These are phyloP conservation scores for Saussurea involucrata DNA, from an alignment of 129 eudicot species.

Conservation along the genomic window DNA sequence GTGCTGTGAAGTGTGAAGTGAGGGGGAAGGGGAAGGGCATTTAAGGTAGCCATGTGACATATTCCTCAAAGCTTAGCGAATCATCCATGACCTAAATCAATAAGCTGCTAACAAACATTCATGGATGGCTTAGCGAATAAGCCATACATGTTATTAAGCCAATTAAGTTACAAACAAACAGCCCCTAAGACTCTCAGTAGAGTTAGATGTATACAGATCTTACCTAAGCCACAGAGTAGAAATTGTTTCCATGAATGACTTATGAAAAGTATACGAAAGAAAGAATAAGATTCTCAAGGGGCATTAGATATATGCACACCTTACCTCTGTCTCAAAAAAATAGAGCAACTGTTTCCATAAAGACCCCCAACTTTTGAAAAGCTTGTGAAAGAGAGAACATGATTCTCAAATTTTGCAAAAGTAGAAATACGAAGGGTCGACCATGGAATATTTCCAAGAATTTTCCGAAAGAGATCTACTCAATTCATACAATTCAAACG, in stretches of 20 bases:
- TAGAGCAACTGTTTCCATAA: no score
- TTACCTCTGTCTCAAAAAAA: neutral
- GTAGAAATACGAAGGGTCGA: neutral
- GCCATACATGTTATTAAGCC: no score
- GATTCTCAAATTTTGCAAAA: neutral
- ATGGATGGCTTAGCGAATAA: neutral
- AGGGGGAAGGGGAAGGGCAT: no score
- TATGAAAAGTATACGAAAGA: neutral
- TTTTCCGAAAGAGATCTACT: slow-evolving; percentile 8
- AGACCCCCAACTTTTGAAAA: neutral
- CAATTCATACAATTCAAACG: slow-evolving; percentile 14
- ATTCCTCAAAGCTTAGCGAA: no score
- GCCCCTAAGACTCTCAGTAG: neutral
- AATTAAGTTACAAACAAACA: no score
- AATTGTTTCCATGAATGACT: neutral
- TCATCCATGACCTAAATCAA: no score
- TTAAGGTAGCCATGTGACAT: no score
- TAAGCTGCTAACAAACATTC: no score
- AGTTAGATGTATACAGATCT: neutral
- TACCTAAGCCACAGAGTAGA: neutral
- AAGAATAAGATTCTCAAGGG: neutral
- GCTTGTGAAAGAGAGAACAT: neutral
- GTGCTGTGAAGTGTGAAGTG: no score
- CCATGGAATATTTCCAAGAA: neutral
- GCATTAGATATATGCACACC: neutral